A percentile compares a stretch with the other conserved stretches of the same genome.
Evolutionary conservation across 148 eudicot genomes (phyloP).

Genomic region (Simmondsia chinensis): DNA sequence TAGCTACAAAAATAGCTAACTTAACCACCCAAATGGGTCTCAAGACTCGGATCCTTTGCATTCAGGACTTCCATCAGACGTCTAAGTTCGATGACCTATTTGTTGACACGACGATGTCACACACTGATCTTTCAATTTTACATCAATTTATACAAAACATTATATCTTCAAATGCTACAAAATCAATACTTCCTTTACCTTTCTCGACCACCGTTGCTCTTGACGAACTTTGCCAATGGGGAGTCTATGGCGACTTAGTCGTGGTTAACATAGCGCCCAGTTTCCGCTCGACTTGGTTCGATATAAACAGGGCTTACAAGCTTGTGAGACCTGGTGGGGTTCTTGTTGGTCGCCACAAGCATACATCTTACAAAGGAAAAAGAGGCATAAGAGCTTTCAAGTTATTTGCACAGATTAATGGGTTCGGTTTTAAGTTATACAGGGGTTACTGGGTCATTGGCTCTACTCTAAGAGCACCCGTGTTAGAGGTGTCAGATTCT

Average conservation of each 20-base stretch:
- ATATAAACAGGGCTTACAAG: constrained; percentile 17
- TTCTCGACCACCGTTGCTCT: not conserved
- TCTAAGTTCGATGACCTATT: not conserved
- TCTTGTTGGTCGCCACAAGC: constrained; percentile 9
- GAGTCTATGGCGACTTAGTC: constrained; percentile 13
- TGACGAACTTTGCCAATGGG: constrained; percentile 15
- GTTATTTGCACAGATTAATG: constrained; percentile 13
- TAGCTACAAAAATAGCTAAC: constrained; percentile 12
- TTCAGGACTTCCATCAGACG: not conserved
- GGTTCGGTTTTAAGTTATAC: constrained; percentile 5
- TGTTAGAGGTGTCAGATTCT: too few species aligned
- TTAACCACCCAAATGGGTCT: constrained; percentile 10
- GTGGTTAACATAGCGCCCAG: constrained; percentile 8
- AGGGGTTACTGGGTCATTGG: constrained; percentile 10
- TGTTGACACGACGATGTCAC: constrained; percentile 10
- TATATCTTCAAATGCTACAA: constrained; percentile 6
- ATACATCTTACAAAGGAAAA: constrained; percentile 10
- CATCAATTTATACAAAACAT: constrained; percentile 6
- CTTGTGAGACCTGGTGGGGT: constrained; percentile 15
- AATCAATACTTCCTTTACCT: constrained; percentile 9
- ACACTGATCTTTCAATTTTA: constrained; percentile 2
- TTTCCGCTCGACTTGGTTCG: constrained; percentile 13
- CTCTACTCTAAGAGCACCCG: constrained; percentile 2
- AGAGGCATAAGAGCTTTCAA: constrained; percentile 11
- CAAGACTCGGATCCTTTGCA: constrained; percentile 10